Evolutionary conservation across 306 rosid genomes (phyloP), one percentile per base, ranked within the genome.

Genomic region (Malus orientalis): DNA sequence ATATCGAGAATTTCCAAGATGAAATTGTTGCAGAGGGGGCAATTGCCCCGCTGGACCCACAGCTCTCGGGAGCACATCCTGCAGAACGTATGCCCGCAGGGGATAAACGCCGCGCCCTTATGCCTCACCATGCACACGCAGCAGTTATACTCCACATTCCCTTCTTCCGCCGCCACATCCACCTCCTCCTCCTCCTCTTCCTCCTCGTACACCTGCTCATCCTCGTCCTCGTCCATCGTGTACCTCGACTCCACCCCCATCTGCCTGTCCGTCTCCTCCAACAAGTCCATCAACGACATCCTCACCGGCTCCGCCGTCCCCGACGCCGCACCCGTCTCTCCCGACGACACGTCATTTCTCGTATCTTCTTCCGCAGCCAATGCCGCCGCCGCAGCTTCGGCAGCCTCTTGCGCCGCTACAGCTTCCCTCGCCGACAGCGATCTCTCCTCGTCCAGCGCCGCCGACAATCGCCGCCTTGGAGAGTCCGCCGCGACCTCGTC

Each of bases 101-200:
- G 84, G 59, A 64, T 83, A 69, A 90, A 80, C 1, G 93, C 83
- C 73, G 90, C 44, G 8, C 91, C 92, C 67, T 84, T 90, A 58
- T 91, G 97, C 86, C 88, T 87, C 65, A 90, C 96, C 96, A 87
- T 90, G 83, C 98, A 94, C 73, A 90, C 82, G 76, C 93, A 87
- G 83, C 98, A 94, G 18, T 79, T 87, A n/a, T 73, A 67, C 60
- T 89, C 98, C 60, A 63, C 76, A 0, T 76, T 84, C 51, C 74
- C 86, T 10, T 32, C 77, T 4, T n/a, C 76, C 58, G 4, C 36
- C 67, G 4, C 57, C 71, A 0, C 58, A 57, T 14, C 69, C 5
- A 42, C 84, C 2, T 66, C 83, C 2, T 27, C 81, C 2, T 27
- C 81, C 11, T 40, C 79, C 2, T 69, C 75, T 3, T 84, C 62